These are phyloP conservation scores for Thuja plicata DNA, from an alignment of 83 land plant species.

Conservation along the genomic window DNA sequence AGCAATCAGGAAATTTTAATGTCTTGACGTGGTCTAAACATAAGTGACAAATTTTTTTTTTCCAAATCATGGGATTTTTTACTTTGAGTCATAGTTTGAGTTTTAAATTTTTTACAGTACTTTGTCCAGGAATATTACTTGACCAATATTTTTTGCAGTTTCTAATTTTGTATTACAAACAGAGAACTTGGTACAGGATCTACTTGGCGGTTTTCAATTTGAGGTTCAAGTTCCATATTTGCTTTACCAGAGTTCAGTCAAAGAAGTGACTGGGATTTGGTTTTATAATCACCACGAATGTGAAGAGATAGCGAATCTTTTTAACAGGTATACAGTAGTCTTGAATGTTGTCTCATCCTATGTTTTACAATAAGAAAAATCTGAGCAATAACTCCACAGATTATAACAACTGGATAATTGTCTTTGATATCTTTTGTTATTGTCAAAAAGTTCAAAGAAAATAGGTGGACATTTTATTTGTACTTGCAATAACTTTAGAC, in stretches of 20 bases:
- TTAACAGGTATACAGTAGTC: constrained; percentile 55
- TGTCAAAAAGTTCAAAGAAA: neutral
- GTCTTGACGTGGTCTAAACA: neutral
- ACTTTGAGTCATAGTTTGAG: neutral
- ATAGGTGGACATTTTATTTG: neutral
- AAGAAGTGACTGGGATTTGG: constrained; percentile 99
- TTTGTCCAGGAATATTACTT: neutral
- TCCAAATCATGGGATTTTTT: neutral
- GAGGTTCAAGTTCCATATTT: constrained; percentile 93
- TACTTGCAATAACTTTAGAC: neutral
- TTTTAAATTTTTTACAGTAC: neutral
- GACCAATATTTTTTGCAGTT: neutral
- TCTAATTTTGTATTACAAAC: constrained; percentile 16
- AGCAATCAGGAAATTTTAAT: neutral
- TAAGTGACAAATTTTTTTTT: neutral
- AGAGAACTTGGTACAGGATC: constrained; percentile 96
- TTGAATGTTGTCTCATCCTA: neutral
- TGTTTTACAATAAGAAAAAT: neutral
- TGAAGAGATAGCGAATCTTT: constrained; percentile 92
- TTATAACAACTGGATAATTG: neutral
- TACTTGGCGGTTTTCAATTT: constrained; percentile 94
- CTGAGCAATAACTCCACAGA: neutral
- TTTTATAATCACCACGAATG: constrained; percentile 90
- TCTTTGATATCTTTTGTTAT: neutral
- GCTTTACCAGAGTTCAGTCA: constrained; percentile 83